Conservation (phyloP, 169 alveolate genomes). For the Nephromyces sp. region DNA sequence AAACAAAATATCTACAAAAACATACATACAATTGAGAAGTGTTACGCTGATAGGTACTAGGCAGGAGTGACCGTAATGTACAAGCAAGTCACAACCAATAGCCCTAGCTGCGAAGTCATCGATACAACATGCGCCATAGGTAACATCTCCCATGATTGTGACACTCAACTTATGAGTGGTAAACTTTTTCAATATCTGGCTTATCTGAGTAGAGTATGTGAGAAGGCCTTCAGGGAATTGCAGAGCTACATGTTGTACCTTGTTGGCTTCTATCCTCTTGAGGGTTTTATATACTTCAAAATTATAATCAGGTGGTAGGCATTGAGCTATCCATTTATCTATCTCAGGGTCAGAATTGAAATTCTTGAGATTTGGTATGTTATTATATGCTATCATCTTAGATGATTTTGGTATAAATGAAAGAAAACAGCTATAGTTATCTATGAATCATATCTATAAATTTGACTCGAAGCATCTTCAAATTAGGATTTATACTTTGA, state of each 20-base stretch:
- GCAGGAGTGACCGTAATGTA: slow-evolving; percentile 98
- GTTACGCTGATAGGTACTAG: slow-evolving; percentile 78
- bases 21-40: slow-evolving; percentile 74
- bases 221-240: slow-evolving; percentile 95
- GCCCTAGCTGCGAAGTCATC: slow-evolving; percentile 87
- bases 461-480: no score
- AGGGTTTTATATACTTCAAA: slow-evolving; percentile 89
- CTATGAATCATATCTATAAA: no score
- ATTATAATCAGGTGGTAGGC: slow-evolving; percentile 85
- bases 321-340: neutral
- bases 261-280: slow-evolving; percentile 60
- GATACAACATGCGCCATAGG: slow-evolving; percentile 99
- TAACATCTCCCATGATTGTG: slow-evolving; percentile 84
- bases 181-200: slow-evolving; percentile 76
- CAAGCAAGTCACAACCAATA: slow-evolving; percentile 81
- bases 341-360: no score
- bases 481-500: no score
- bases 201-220: slow-evolving; percentile 64
- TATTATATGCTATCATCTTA: no score
- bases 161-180: slow-evolving; percentile 5
- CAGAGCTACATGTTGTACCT: slow-evolving; percentile 72
- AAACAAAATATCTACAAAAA: slow-evolving; percentile 88
- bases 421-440: no score
- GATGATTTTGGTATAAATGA: no score
- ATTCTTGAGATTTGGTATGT: no score